phyloP scores from a whole-genome alignment of 768 basidiomycete species.

The Exsudoporus frostii region DNA sequence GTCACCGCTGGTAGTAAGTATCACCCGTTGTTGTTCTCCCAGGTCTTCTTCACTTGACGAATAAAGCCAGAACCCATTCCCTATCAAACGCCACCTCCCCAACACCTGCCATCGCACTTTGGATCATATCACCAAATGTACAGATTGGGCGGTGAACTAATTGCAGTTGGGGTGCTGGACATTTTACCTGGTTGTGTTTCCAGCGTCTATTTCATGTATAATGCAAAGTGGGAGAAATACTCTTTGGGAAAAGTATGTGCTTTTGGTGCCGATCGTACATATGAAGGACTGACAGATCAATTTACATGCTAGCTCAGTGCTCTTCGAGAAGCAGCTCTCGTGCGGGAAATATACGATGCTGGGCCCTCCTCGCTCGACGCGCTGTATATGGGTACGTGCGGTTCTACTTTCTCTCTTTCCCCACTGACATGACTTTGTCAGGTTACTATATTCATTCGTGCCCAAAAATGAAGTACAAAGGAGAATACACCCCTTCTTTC shows the following conservation, averaged over 20 bases:
- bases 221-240: conserved; percentile 61
- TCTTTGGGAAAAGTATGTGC: conserved; percentile 71
- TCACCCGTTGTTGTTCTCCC: background rate
- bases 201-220: conserved; percentile 88
- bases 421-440: conserved; percentile 27
- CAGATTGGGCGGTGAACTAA: conserved; percentile 71
- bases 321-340: conserved; percentile 74
- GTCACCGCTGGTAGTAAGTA: conserved; percentile 65
- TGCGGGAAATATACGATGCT: conserved; percentile 67
- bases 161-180: conserved; percentile 88
- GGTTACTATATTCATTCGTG: conserved; percentile 94
- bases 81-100: conserved; percentile 47
- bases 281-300: background rate
- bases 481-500: conserved; percentile 85
- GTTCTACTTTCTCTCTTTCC: background rate
- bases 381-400: conserved; percentile 79
- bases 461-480: conserved; percentile 95
- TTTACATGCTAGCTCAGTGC: conserved; percentile 66
- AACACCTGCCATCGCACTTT: conserved; percentile 68
- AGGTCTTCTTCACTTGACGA: background rate
- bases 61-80: conserved; percentile 57
- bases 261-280: background rate
- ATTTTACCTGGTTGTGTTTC: conserved; percentile 85
- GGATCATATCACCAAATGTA: conserved; percentile 95
- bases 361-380: conserved; percentile 62